Percentiles rank a stretch among this genome's conserved stretches.
Evolutionary conservation across 495 filamentous ascomycete species (phyloP).

Genomic region (Penicillium coffeae): DNA sequence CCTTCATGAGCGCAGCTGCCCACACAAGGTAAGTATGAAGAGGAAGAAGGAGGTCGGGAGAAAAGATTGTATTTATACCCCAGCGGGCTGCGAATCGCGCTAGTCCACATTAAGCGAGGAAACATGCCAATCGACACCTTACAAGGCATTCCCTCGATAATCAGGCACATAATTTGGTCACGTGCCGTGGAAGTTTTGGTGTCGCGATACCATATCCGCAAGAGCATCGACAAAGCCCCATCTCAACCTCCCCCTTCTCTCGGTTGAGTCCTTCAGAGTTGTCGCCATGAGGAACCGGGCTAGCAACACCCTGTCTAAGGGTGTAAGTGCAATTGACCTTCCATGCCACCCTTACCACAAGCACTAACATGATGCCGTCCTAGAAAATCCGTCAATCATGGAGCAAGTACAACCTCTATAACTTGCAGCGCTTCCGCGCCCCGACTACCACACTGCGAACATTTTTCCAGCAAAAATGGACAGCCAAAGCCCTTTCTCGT

Average conservation of each 20-base stretch:
- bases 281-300: constrained; percentile 49
- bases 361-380: constrained; percentile 10
- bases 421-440: constrained; percentile 55
- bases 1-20: constrained; percentile 59
- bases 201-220: constrained; percentile 3
- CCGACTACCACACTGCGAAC: constrained; percentile 47
- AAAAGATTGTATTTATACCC: constrained; percentile 25
- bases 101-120: constrained; percentile 10
- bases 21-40: constrained; percentile 76
- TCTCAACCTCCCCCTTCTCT: constrained; percentile 1
- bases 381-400: constrained; percentile 95
- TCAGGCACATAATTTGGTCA: constrained; percentile 16
- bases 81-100: constrained; percentile 6
- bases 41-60: constrained; percentile 43
- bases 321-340: constrained; percentile 28
- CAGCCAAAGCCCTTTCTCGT: constrained; percentile 73
- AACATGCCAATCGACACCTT: no score
- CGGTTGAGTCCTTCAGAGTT: constrained; percentile 10
- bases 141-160: no score
- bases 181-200: constrained; percentile 42
- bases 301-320: constrained; percentile 40
- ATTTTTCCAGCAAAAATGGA: constrained; percentile 98
- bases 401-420: constrained; percentile 97
- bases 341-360: not conserved
- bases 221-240: not conserved